Base-by-base conservation (phyloP, 139 green algal genomes). In the Chlamydomonas urium region DNA sequence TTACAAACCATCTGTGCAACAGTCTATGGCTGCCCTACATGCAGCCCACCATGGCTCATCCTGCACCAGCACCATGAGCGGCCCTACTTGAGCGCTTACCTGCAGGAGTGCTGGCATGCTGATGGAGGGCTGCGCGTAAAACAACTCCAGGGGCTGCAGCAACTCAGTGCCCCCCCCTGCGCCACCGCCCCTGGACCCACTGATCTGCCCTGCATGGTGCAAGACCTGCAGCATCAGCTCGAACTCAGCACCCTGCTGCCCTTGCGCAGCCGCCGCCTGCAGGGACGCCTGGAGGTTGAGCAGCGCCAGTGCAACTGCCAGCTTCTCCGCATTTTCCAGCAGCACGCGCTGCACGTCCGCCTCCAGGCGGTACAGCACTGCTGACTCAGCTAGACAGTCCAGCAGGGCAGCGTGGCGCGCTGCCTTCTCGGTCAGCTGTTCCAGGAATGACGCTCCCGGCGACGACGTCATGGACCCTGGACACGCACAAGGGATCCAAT, bases 291-390 rank as follows among this genome's bases (percentile, higher is more conserved):
- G 53, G 42, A 8, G 42, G 42, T 50, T 42, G 10, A 77, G 69
- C 69, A 83, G 50, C 1, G 38, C 59, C 31, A 1, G 42, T 2
- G 45, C 78, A 35, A 79, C 78, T 26, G 72, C 72, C 48, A 83
- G 73, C 78, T 83, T 83, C 73, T 83, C 78, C 0, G 53, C 48
- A 68, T 83, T 83, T 59, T 79, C 78, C n/a, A 77, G 24, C 53
- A 67, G 29, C 33, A 67, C 60, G 10, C 32, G 32, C 60, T 74
- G 71, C 36, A 82, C 77, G 3, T n/a, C 17, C 8, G 72, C 45
- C 29, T 29, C 28, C 61, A 83, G 72, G 4, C 36, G 21, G 50
- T 71, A 36, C 72, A 83, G 48, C 38, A 74, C 67, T 2, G 72
- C 72, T 6, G 36, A 31, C 21, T 72, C 48, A 26, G 61, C 48